These are phyloP conservation scores for Plasmodium vivax DNA, from an alignment of 169 alveolate species.

Conservation along the genomic window DNA sequence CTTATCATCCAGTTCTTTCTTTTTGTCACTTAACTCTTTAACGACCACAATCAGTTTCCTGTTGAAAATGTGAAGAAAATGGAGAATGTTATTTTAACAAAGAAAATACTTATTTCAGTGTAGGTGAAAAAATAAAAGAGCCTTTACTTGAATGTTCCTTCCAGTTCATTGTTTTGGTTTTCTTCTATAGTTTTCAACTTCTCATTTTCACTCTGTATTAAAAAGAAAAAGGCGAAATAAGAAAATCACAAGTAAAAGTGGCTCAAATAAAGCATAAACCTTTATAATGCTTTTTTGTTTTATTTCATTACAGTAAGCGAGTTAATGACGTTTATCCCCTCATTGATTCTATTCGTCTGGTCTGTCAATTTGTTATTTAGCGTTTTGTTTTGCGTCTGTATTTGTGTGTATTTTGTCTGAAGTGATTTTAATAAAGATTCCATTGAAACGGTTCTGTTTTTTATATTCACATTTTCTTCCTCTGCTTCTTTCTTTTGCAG, in stretches of 20 bases:
- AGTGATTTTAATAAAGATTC: conserved; percentile 74
- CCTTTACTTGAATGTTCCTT: conserved; percentile 73
- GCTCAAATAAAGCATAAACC: not conserved
- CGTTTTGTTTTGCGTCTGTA: conserved; percentile 70
- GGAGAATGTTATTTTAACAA: not conserved
- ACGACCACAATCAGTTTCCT: conserved; percentile 76
- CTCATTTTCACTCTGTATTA: conserved; percentile 69
- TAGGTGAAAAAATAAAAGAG: conserved; percentile 6
- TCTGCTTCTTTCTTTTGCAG: conserved; percentile 75
- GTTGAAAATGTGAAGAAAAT: conserved; percentile 26
- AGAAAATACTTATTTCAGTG: not conserved
- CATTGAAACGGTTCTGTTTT: conserved; percentile 75
- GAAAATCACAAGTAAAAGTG: not conserved
- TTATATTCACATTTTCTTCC: conserved; percentile 76
- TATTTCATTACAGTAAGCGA: conserved; percentile 67
- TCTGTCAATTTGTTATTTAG: conserved; percentile 73
- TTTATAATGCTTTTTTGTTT: not conserved
- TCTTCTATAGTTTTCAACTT: conserved; percentile 75
- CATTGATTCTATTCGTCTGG: conserved; percentile 73
- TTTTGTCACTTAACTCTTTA: conserved; percentile 73
- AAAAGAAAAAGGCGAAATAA: conserved; percentile 18
- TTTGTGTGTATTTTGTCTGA: conserved; percentile 74
- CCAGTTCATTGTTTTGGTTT: conserved; percentile 75
- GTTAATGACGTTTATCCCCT: conserved; percentile 72
- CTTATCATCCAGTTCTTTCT: conserved; percentile 71